These are phyloP conservation scores for Haplosporangium sp. DNA, from an alignment of 371 early-diverging fungal species.

Conservation along the genomic window DNA sequence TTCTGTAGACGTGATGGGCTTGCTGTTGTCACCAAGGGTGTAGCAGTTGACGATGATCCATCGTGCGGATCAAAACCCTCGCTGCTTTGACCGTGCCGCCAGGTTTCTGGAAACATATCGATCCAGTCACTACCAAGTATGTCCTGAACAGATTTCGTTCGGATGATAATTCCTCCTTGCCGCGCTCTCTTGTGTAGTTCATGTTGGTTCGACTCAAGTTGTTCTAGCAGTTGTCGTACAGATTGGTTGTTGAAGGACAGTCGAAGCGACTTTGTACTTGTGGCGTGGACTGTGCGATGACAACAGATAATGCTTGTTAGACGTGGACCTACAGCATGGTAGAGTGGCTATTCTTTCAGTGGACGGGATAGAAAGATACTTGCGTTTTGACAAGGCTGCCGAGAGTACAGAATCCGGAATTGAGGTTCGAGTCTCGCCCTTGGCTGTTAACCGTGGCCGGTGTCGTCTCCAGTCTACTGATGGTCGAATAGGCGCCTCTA, in stretches of 20 bases:
- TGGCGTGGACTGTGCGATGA: slow-evolving; percentile 23
- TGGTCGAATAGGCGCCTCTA: slow-evolving; percentile 26
- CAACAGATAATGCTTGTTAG: neutral
- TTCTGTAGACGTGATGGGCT: slow-evolving; percentile 17
- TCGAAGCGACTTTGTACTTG: slow-evolving; percentile 31
- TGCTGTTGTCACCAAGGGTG: slow-evolving; percentile 1
- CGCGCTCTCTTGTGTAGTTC: slow-evolving; percentile 30
- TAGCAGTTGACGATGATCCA: slow-evolving; percentile 3
- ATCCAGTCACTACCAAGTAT: slow-evolving; percentile 41
- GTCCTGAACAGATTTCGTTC: slow-evolving; percentile 38
- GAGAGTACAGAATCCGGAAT: slow-evolving; percentile 29
- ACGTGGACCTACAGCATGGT: neutral
- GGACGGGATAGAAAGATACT: neutral
- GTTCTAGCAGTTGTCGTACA: slow-evolving; percentile 43
- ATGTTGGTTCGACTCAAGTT: slow-evolving; percentile 36
- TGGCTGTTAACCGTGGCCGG: slow-evolving; percentile 18
- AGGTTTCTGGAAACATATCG: slow-evolving; percentile 44
- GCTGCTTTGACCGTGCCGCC: slow-evolving; percentile 25
- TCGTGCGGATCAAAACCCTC: neutral
- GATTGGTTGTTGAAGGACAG: slow-evolving; percentile 42
- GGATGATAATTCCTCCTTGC: slow-evolving; percentile 44
- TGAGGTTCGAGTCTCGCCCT: slow-evolving; percentile 12
- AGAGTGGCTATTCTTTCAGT: neutral
- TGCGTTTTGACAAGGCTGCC: slow-evolving; percentile 28
- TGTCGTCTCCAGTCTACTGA: slow-evolving; percentile 29